Base-by-base conservation (phyloP, 192 early-diverging fungal species). In the Entrophospora sp. region DNA sequence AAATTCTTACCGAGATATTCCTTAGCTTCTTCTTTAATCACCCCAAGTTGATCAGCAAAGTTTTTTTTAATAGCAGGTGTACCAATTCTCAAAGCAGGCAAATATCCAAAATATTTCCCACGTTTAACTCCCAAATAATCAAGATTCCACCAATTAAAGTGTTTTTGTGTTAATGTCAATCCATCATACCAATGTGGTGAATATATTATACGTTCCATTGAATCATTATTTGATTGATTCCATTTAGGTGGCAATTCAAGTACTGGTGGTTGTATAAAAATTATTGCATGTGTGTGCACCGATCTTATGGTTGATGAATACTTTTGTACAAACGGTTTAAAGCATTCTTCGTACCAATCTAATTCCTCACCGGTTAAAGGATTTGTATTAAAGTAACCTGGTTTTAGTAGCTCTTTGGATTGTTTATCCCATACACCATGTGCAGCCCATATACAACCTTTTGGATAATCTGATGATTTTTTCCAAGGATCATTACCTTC, bases 111-210 rank as follows among this genome's bases (percentile, higher is more conserved):
- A 42, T 81, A 83, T 32, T 77, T 77, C 35, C 83, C 83, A n/a
- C 80, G 69, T 57, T 75, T 80, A 22, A 84, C 61, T 0, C 81
- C 81, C 7, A 84, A 70, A 34, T 74, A 69, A 67, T 84, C 83
- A 43, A 84, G 40, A 22, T 84, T 84, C 45, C 73, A 83, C 63
- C 71, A 76, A 52, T 75, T 76, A 77, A 81, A 85, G 9, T 76
- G 70, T 71, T 83, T 85, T 58, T 81, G 79, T 9, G 81, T 64
- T 14, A 85, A 72, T 4, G 84, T 85, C 48, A 85, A 58, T 1
- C 82, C 84, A 69, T 94, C 91, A 69, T 94, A 94, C 90, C 90
- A 94, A 74, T 94, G 91, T 22, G 91, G 91, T 1, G 90, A 76
- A 67, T 86, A 94, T 2, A 91, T 81, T 25, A 88, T 69, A 38